Conservation (phyloP, 768 basidiomycete genomes). For the Amanita fuliginea region DNA sequence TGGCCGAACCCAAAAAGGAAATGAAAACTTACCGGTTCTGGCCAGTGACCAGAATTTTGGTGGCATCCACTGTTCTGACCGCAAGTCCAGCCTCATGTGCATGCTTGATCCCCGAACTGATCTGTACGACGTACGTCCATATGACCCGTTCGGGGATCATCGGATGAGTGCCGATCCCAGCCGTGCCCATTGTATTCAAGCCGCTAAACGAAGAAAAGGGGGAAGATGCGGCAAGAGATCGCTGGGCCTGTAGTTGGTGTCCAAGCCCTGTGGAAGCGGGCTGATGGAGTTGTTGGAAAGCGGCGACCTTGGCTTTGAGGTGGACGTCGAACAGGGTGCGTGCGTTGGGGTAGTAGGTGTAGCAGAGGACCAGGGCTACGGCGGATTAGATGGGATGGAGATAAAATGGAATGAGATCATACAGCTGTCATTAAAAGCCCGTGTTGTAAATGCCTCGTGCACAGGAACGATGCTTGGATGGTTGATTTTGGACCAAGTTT, state of each 20-base stretch:
- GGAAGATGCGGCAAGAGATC: neutral
- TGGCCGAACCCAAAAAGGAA: neutral
- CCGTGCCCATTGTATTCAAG: neutral
- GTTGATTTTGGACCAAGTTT: slow-evolving; percentile 72
- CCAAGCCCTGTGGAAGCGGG: neutral
- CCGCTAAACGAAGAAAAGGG: neutral
- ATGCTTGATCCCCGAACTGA: slow-evolving; percentile 77
- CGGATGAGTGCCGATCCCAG: slow-evolving; percentile 6
- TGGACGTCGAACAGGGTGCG: slow-evolving; percentile 75
- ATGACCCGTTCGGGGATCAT: slow-evolving; percentile 68
- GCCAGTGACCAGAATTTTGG: slow-evolving; percentile 81
- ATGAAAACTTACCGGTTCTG: slow-evolving; percentile 58
- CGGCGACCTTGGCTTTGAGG: slow-evolving; percentile 43
- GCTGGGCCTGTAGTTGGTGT: neutral
- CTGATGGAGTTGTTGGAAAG: slow-evolving; percentile 14
- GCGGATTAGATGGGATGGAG: neutral
- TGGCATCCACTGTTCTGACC: slow-evolving; percentile 71
- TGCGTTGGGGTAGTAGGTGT: slow-evolving; percentile 79
- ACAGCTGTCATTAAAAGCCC: slow-evolving; percentile 90
- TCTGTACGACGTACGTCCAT: slow-evolving; percentile 91
- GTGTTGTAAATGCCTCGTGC: slow-evolving; percentile 91
- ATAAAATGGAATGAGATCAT: slow-evolving; percentile 15
- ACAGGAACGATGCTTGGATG: slow-evolving; percentile 83
- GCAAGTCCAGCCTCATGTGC: slow-evolving; percentile 78
- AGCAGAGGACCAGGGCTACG: slow-evolving; percentile 82